These are phyloP conservation scores for Phytophthora sojae DNA, from an alignment of 352 stramenopile species.

Conservation along the genomic window DNA sequence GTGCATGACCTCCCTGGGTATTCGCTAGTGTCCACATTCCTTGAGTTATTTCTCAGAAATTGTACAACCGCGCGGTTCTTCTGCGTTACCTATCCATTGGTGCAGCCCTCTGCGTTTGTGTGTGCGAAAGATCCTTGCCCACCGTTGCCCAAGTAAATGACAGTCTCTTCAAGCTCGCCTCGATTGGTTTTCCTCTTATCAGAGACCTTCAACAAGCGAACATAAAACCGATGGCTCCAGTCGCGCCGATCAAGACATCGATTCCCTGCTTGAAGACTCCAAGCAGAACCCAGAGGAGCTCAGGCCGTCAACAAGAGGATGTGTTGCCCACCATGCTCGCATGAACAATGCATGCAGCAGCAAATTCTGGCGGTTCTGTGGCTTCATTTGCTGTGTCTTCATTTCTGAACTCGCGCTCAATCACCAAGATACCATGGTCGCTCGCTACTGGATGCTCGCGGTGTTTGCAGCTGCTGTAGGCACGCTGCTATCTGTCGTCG, in stretches of 20 bases:
- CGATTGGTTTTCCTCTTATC: constrained; percentile 20
- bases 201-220: constrained; percentile 16
- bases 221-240: constrained; percentile 20
- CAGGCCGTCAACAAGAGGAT: background rate
- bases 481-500: background rate
- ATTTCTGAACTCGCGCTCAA: constrained; percentile 22
- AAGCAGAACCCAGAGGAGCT: background rate
- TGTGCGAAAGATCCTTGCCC: background rate
- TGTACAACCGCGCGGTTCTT: background rate
- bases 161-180: constrained; percentile 16
- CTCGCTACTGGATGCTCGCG: constrained; percentile 6
- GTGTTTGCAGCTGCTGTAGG: background rate
- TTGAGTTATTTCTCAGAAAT: constrained; percentile 24
- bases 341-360: background rate
- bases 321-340: background rate
- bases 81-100: constrained; percentile 3
- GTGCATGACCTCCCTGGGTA: constrained; percentile 4
- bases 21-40: constrained; percentile 7
- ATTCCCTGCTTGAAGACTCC: background rate
- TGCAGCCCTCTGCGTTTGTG: background rate
- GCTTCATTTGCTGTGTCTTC: constrained; percentile 6
- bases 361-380: constrained; percentile 20
- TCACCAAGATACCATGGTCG: constrained; percentile 10
- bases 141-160: constrained; percentile 7
- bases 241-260: constrained; percentile 8